Evolutionary conservation across 2,329 filamentous ascomycete species (phyloP), one percentile per base, ranked within the genome.

Genomic region (Colletotrichum liriopes): DNA sequence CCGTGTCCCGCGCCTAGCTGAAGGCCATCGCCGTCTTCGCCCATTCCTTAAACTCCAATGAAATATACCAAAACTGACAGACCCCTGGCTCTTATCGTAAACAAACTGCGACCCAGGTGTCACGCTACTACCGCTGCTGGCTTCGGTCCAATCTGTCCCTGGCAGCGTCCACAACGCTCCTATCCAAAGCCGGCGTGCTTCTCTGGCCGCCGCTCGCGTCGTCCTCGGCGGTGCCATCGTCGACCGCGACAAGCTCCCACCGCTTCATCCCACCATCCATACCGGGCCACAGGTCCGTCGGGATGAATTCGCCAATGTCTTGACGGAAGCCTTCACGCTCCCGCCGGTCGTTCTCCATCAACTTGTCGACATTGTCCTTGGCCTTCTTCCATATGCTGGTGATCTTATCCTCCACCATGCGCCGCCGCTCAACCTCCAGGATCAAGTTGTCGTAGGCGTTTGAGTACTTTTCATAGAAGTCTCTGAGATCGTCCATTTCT

Each of bases 401-500:
- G 64, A 97, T 92, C 74, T 93, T 91, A 41, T 92, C 90, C 77
- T 96, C 93, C 45, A 94, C 90, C 18, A 88, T 85, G 72, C 90
- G 90, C 12, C 96, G 89, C 32, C 96, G 88, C 64, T 93, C 92
- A 7, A 95, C 92, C 81, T 99, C 96, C 1, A 97, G 87, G 32
- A 98, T 88, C 16, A 99, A 85, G 26, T 92, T 91, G 76, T 94
- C 93, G 78, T 99, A 98, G 0, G 95, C 94, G 64, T 91, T 89
- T 26, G 93, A 87, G 77, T 98, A 99, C 23, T 93, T 92, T 73
- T 96, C 93, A 81, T 98, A 98, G 77, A 98, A 94, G n/a, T 90
- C 86, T 14, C 91, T 88, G 77, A 98, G 89, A 29, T 90, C 90
- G 63, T 93, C 91, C 81, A 98, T 92, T 77, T 97, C 94, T 12